Evolutionary conservation across 768 basidiomycete species (phyloP), one percentile per base, ranked within the genome.

Genomic region (Serendipita sp.): DNA sequence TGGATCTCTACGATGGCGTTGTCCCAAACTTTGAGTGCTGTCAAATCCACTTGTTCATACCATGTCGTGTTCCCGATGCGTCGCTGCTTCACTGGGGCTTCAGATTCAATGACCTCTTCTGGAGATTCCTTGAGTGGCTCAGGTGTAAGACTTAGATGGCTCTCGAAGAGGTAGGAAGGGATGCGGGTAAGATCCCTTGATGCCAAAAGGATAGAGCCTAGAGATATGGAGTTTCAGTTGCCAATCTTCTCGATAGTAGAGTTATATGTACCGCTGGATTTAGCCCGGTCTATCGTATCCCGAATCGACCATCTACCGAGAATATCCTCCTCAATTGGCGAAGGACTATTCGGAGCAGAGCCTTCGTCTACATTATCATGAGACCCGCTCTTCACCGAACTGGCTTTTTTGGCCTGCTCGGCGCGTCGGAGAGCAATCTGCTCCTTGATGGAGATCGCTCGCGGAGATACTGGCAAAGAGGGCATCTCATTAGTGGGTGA

Each of bases 1-100:
- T 91, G 89, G 34, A 92, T 78, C 70, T 88, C 86, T 16, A 80
- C 68, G 46, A 92, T 90, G 18, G 86, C 84, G 69, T 92, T 92
- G 69, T 84, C 86, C 81, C 86, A 86, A 15, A 83, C 84, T 71
- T 89, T 91, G 47, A 92, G 74, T 3, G 86, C 76, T 44, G 81
- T 80, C 24, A 92, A 74, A 73, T 92, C 89, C 70, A 87, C 85
- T 1, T 86, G 86, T 71, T 91, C 89, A 69, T 84, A 92, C 88
- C 89, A 89, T 0, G 86, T 78, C 11, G 86, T 83, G 75, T 37
- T 71, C 67, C 48, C 72, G 70, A 35, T 71, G 67, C 46, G 76
- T 75, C 2, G 77, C 34, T 64, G 53, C 34, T 63, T 67, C 37
- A 64, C 76, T 18, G 53, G 54, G 10, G 24, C 53, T 11, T 77